Percentiles rank a stretch among this genome's conserved stretches.
Evolutionary conservation across 768 basidiomycete species (phyloP).

Genomic region (Leucocoprinus leucothites): DNA sequence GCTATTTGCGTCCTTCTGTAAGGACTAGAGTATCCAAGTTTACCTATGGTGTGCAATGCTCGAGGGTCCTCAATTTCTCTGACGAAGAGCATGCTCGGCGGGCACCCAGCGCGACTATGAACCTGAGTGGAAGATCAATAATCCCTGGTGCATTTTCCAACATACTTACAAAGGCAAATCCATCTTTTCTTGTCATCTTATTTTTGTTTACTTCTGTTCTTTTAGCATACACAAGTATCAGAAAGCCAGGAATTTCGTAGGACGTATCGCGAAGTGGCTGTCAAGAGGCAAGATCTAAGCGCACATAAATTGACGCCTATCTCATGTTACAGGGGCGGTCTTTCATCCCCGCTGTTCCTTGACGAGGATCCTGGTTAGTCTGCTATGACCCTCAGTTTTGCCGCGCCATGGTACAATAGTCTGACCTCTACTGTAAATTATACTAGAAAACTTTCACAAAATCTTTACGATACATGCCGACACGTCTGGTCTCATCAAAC

Average conservation of each 20-base stretch:
- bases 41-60: conserved; percentile 23
- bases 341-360: conserved; percentile 10
- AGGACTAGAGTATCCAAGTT: conserved; percentile 22
- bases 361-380: conserved; percentile 14
- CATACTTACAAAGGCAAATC: conserved; percentile 9
- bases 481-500: conserved; percentile 13
- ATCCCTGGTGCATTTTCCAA: conserved; percentile 10
- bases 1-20: conserved; percentile 25
- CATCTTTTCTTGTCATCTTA: no score
- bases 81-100: conserved; percentile 24
- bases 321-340: conserved; percentile 17
- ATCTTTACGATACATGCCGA: conserved; percentile 3
- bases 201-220: no score
- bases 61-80: conserved; percentile 15
- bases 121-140: conserved; percentile 2
- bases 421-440: no score
- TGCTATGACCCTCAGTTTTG: background rate
- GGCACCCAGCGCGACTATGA: conserved; percentile 12
- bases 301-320: background rate
- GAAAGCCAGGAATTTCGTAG: conserved; percentile 20
- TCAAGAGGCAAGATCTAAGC: conserved; percentile 9
- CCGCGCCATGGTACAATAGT: no score
- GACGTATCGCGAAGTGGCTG: conserved; percentile 15
- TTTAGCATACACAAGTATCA: conserved; percentile 18
- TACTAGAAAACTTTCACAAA: conserved; percentile 16